Evolutionary conservation across 2,329 filamentous ascomycete species (phyloP), one percentile per base, ranked within the genome.

Genomic region (Neofusicoccum sp.): DNA sequence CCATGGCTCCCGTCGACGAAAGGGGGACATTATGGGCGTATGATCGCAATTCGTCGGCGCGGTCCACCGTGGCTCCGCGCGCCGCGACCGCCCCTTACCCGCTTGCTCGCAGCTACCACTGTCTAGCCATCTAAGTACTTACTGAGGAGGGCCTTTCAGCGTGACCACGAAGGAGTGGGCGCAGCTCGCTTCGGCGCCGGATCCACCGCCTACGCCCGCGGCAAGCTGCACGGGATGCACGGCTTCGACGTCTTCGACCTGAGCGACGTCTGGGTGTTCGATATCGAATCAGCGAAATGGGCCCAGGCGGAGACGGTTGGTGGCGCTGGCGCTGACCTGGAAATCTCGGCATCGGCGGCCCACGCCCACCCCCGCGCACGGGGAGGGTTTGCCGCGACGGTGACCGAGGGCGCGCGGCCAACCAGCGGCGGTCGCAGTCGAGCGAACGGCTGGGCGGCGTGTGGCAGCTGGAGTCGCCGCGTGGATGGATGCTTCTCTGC

Each of bases 21-120:
- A 74, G 80, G 9, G 92, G 92, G 14, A 81, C 86, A 3, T 81
- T 96, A 58, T 96, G 92, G 92, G 81, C 87, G 34, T 93, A 91
- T 70, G 85, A 92, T 72, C 87, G 89, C 1, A 79, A 82, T 64
- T 78, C 80, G n/a, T 78, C 83, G 61, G 78, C 77, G 11, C 96
- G 92, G 93, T 79, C 82, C 4, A 82, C 81, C 64, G 78, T 93
- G 16, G 80, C 85, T 64, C 89, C 91, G 12, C 59, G 80, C 62
- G 69, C 72, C 66, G 64, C 81, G 68, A 64, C 79, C 69, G 73
- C 80, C 67, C 74, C 83, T 62, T 81, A 75, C 62, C 91, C 91
- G 0, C 80, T 82, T 6, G 81, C 89, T 1, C 85, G 92, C 65
- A 92, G 88, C 77, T 90, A 90, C 70, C 91, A 95, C 76, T 80